Conservation (phyloP, 2,329 filamentous ascomycete species). For the Monilinia fructicola region DNA sequence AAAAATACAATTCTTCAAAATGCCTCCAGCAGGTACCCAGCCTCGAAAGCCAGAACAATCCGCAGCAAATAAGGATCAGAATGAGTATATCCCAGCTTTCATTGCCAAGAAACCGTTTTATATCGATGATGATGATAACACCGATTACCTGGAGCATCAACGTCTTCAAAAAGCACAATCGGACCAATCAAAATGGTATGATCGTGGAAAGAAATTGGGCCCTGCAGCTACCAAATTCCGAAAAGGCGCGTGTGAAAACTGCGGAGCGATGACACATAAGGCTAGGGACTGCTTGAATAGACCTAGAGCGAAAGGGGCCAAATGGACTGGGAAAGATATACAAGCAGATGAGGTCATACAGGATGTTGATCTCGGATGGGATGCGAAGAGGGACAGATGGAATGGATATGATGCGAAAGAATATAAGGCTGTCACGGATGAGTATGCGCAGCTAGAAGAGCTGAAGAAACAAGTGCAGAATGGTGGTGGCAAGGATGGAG, state of each 20-base stretch:
- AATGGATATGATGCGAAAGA: conserved; percentile 94
- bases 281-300: conserved; percentile 89
- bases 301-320: conserved; percentile 84
- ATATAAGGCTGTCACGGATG: conserved; percentile 82
- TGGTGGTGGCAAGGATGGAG: conserved; percentile 48
- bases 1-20: conserved; percentile 30
- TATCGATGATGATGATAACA: conserved; percentile 72
- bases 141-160: conserved; percentile 96
- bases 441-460: conserved; percentile 83
- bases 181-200: conserved; percentile 82
- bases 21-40: conserved; percentile 44
- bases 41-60: conserved; percentile 40
- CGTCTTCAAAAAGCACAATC: conserved; percentile 68
- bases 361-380: conserved; percentile 86
- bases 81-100: conserved; percentile 97
- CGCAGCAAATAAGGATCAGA: conserved; percentile 76
- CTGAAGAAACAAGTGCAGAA: conserved; percentile 55
- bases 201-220: conserved; percentile 78
- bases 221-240: conserved; percentile 94
- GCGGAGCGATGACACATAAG: conserved; percentile 95
- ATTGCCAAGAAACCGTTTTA: conserved; percentile 99
- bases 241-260: conserved; percentile 98
- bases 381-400: conserved; percentile 96
- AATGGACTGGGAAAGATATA: conserved; percentile 90
- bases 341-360: conserved; percentile 87